phyloP scores from a whole-genome alignment of 306 rosid genomes.

The Lathyrus sativus region DNA sequence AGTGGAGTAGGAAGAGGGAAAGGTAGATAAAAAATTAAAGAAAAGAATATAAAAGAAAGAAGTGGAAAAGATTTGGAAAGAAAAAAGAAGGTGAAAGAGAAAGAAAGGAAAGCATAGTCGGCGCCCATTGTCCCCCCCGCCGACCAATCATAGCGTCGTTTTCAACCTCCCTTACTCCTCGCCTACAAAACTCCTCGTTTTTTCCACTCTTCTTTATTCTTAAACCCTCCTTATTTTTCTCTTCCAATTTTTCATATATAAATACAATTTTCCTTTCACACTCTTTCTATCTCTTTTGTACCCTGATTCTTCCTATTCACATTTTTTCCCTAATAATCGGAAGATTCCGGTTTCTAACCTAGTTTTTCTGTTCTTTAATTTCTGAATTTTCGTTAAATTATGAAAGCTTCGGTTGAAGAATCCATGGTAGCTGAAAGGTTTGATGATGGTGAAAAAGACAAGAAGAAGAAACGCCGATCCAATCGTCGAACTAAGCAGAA shows the following conservation, averaged over 20 bases:
- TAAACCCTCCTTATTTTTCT: constrained; percentile 13
- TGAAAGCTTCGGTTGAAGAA: constrained; percentile 57
- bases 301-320: constrained; percentile 58
- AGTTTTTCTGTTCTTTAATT: background rate
- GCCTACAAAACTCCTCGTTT: background rate
- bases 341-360: constrained; percentile 41
- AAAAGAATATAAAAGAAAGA: background rate
- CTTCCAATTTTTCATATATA: background rate
- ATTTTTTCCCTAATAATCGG: constrained; percentile 44
- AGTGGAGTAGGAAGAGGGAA: constrained; percentile 25
- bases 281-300: background rate
- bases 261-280: background rate
- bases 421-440: constrained; percentile 51
- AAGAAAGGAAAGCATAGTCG: constrained; percentile 51
- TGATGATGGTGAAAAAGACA: constrained; percentile 77
- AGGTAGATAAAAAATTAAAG: background rate
- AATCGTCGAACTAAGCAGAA: constrained; percentile 71
- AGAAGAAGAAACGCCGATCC: constrained; percentile 81
- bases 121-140: constrained; percentile 66
- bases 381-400: constrained; percentile 10
- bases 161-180: constrained; percentile 37
- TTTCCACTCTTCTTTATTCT: constrained; percentile 25
- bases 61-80: constrained; percentile 1
- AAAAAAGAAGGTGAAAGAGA: constrained; percentile 24
- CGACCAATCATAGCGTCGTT: constrained; percentile 73